A percentile compares a stretch with the other conserved stretches of the same genome.
phyloP scores from a whole-genome alignment of 345 rosid species.

The Trapa bicornis region DNA sequence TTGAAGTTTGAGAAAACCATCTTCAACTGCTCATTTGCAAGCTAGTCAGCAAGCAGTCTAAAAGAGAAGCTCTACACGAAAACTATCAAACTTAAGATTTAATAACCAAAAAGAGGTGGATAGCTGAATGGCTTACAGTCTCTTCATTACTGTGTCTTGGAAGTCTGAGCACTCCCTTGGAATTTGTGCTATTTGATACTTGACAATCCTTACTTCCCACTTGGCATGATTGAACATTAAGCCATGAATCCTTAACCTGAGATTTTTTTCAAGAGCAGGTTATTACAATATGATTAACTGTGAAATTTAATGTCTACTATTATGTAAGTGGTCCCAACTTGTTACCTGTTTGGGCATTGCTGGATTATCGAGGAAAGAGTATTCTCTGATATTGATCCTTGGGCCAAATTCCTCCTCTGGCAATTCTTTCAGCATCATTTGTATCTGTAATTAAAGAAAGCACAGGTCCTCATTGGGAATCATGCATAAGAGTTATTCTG shows the following conservation, averaged over 20 bases:
- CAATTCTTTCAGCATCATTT: conserved; percentile 56
- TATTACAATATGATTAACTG: background rate
- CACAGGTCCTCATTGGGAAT: background rate
- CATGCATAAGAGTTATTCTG: background rate
- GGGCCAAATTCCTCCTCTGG: conserved; percentile 89
- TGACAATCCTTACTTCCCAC: conserved; percentile 50
- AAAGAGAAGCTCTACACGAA: background rate
- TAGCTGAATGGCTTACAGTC: conserved; percentile 30
- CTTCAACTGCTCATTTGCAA: conserved; percentile 39
- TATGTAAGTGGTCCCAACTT: background rate
- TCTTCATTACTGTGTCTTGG: conserved; percentile 80
- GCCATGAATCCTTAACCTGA: conserved; percentile 90
- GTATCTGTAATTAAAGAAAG: conserved; percentile 36
- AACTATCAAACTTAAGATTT: background rate
- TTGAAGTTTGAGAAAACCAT: conserved; percentile 53
- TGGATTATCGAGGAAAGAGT: conserved; percentile 74
- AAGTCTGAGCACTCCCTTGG: conserved; percentile 46
- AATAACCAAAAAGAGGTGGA: background rate
- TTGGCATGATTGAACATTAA: conserved; percentile 81
- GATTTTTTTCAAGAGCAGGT: conserved; percentile 6
- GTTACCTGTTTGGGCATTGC: conserved; percentile 64
- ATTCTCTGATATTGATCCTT: conserved; percentile 62
- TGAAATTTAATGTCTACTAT: background rate
- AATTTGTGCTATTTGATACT: conserved; percentile 36
- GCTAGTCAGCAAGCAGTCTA: background rate